phyloP scores from a whole-genome alignment of 2,329 filamentous ascomycete species.

The Diaporthe citri region DNA sequence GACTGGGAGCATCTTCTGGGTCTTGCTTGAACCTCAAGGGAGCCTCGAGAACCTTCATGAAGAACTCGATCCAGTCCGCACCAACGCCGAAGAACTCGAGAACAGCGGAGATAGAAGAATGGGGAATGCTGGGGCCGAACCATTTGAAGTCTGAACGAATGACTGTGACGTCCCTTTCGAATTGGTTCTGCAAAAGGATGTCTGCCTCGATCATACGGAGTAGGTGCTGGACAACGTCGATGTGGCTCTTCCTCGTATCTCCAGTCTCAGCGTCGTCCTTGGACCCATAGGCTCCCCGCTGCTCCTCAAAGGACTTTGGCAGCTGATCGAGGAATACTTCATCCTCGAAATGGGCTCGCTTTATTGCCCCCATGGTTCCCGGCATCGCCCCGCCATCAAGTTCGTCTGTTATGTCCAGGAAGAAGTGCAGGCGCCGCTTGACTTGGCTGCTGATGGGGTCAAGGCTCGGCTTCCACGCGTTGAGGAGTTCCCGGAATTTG shows the following conservation, averaged over 20 bases:
- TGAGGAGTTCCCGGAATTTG: conserved; percentile 40
- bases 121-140: conserved; percentile 68
- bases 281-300: conserved; percentile 51
- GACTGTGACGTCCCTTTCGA: conserved; percentile 63
- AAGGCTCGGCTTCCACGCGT: conserved; percentile 50
- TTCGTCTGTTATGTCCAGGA: conserved; percentile 48
- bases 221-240: conserved; percentile 67
- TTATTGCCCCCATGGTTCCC: conserved; percentile 48
- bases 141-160: conserved; percentile 70
- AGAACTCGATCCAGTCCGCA: conserved; percentile 66
- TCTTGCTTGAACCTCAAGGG: conserved; percentile 66
- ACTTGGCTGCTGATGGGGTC: conserved; percentile 49
- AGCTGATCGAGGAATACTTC: conserved; percentile 70
- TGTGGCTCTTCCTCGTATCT: conserved; percentile 54
- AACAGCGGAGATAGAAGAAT: conserved; percentile 65
- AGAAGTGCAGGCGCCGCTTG: conserved; percentile 58
- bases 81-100: conserved; percentile 68
- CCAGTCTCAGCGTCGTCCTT: conserved; percentile 51
- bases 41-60: conserved; percentile 64
- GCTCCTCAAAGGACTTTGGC: conserved; percentile 54
- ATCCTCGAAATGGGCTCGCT: conserved; percentile 51
- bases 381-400: not conserved
- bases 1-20: conserved; percentile 54
- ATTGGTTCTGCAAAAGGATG: conserved; percentile 61
- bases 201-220: conserved; percentile 69